phyloP scores from a whole-genome alignment of 805 yeast species.

The Myxozyma neglecta region DNA sequence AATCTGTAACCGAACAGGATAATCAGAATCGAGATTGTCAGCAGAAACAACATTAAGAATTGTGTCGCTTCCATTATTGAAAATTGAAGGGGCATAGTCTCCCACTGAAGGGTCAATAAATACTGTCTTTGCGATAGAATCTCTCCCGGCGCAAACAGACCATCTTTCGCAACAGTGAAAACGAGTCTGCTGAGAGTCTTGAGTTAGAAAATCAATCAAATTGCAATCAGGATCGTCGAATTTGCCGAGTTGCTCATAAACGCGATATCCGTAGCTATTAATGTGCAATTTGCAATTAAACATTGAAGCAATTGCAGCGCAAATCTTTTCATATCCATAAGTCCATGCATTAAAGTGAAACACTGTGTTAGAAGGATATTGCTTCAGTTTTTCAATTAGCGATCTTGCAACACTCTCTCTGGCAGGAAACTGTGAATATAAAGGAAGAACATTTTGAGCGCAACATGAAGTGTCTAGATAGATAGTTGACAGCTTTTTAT shows the following conservation, averaged over 20 bases:
- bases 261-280: constrained; percentile 35
- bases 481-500: constrained; percentile 45
- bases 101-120: constrained; percentile 30
- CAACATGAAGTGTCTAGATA: constrained; percentile 57
- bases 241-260: constrained; percentile 33
- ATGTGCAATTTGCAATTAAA: constrained; percentile 40
- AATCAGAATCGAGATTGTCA: not conserved
- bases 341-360: constrained; percentile 47
- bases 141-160: constrained; percentile 27
- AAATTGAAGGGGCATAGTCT: no score
- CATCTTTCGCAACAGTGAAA: constrained; percentile 30
- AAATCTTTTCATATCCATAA: constrained; percentile 57
- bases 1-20: constrained; percentile 44
- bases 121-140: not conserved
- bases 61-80: not conserved
- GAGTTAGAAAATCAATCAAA: constrained; percentile 11
- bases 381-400: constrained; percentile 41
- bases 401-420: constrained; percentile 43
- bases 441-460: not conserved
- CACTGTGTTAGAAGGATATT: constrained; percentile 48
- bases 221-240: constrained; percentile 14
- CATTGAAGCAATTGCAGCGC: constrained; percentile 44
- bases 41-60: constrained; percentile 33
- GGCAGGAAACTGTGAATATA: constrained; percentile 33
- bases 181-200: constrained; percentile 2